Evolutionary conservation across 2,329 filamentous ascomycete species (phyloP).

Genomic region (Chalaropsis ovoidea): DNA sequence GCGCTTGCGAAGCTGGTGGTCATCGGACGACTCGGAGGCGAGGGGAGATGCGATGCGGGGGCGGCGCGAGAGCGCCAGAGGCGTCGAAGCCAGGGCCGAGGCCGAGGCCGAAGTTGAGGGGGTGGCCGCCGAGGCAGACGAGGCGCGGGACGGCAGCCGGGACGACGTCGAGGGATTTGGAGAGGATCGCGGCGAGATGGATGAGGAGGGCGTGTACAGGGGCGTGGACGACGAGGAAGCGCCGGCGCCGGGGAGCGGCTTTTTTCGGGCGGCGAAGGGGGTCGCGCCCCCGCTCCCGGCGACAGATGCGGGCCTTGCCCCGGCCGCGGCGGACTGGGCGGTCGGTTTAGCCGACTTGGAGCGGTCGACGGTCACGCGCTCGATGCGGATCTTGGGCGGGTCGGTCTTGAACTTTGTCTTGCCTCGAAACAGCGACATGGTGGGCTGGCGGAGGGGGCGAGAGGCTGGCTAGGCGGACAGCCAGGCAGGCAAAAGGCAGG

Average conservation of each 20-base stretch:
- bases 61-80: constrained; percentile 5
- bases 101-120: constrained; percentile 1
- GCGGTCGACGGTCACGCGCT: constrained; percentile 42
- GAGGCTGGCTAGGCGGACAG: not conserved
- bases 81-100: not conserved
- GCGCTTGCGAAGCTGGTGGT: constrained; percentile 37
- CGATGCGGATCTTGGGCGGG: constrained; percentile 42
- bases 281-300: not conserved
- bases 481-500: not conserved
- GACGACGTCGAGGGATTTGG: constrained; percentile 23
- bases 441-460: not conserved
- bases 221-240: constrained; percentile 21
- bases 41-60: constrained; percentile 20
- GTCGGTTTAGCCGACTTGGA: constrained; percentile 34
- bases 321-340: constrained; percentile 32
- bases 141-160: constrained; percentile 18
- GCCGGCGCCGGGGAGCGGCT: constrained; percentile 18
- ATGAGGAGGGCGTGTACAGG: constrained; percentile 20
- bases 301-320: not conserved
- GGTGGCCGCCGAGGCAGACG: constrained; percentile 15
- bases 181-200: constrained; percentile 22
- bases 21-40: constrained; percentile 20
- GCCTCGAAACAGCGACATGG: constrained; percentile 34
- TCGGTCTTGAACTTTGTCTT: constrained; percentile 45
- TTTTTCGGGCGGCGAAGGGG: constrained; percentile 27